A percentile compares a stretch with the other conserved stretches of the same genome.
phyloP scores from a whole-genome alignment of 768 basidiomycete species.

The Pisolithus albus region DNA sequence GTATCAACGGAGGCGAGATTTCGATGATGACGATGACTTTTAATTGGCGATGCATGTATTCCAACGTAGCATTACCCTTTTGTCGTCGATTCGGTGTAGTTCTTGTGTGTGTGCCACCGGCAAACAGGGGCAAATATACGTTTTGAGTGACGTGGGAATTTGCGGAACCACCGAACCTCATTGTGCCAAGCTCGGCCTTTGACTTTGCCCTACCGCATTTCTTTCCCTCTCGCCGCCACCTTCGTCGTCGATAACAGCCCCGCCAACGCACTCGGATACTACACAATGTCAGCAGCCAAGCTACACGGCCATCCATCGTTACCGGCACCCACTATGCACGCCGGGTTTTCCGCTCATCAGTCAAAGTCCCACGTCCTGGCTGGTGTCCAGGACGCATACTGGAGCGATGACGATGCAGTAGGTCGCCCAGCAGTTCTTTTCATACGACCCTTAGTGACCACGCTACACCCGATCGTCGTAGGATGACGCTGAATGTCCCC shows the following conservation, averaged over 20 bases:
- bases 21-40: constrained; percentile 62
- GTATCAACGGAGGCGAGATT: constrained; percentile 61
- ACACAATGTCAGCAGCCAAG: constrained; percentile 47
- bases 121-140: constrained; percentile 18
- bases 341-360: constrained; percentile 63
- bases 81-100: background rate
- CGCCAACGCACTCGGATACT: constrained; percentile 1
- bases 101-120: background rate
- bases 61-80: no score
- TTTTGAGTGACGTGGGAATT: constrained; percentile 16
- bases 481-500: constrained; percentile 97
- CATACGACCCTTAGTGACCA: constrained; percentile 10
- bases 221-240: background rate
- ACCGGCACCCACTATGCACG: constrained; percentile 68
- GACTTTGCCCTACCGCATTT: constrained; percentile 11
- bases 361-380: constrained; percentile 83
- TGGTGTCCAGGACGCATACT: constrained; percentile 93
- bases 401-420: constrained; percentile 89
- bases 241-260: constrained; percentile 13
- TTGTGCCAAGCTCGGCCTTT: constrained; percentile 19
- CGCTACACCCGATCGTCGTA: constrained; percentile 29
- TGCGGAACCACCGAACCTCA: constrained; percentile 14
- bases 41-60: constrained; percentile 4
- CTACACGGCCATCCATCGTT: constrained; percentile 56
- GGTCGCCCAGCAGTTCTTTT: constrained; percentile 18